These are phyloP conservation scores for Mediolabrus comicus DNA, from an alignment of 108 stramenopile genomes.

Conservation along the genomic window DNA sequence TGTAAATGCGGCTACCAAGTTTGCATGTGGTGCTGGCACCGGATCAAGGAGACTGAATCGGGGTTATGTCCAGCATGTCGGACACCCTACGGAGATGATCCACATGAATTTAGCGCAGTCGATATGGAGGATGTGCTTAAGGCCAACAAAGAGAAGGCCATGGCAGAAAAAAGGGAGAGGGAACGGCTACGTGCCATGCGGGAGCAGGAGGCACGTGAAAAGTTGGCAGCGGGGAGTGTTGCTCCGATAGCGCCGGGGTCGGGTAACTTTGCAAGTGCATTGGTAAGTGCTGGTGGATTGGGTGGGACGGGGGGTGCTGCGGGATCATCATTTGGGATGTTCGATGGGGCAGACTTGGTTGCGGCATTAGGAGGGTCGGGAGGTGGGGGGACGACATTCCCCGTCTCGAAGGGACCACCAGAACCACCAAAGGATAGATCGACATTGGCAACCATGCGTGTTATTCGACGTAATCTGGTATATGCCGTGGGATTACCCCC, in stretches of 20 bases:
- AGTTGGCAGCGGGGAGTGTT: conserved; percentile 23
- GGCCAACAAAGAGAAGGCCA: conserved; percentile 87
- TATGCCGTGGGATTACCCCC: conserved; percentile 95
- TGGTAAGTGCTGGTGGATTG: conserved; percentile 17
- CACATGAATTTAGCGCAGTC: conserved; percentile 95
- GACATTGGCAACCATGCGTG: conserved; percentile 94
- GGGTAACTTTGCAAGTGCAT: conserved; percentile 6
- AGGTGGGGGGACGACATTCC: conserved; percentile 5
- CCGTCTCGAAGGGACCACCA: conserved; percentile 49
- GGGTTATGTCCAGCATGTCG: conserved; percentile 97
- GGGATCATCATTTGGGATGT: background rate
- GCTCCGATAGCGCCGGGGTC: conserved; percentile 3
- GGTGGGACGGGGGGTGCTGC: conserved; percentile 43
- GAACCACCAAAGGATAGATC: conserved; percentile 86
- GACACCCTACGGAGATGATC: conserved; percentile 95
- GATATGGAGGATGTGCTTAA: conserved; percentile 90
- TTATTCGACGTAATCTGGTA: conserved; percentile 95
- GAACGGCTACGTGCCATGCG: conserved; percentile 59
- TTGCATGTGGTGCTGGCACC: conserved; percentile 99
- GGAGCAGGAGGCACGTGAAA: conserved; percentile 60
- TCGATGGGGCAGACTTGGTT: conserved; percentile 32
- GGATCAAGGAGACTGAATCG: conserved; percentile 94
- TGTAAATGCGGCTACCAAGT: conserved; percentile 99
- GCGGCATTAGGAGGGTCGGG: conserved; percentile 39
- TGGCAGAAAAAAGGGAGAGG: conserved; percentile 73